Percentiles rank a stretch among this genome's conserved stretches.
These are phyloP conservation scores for Blyttiomyces sp. DNA, from an alignment of 371 early-diverging fungal genomes.

Conservation along the genomic window DNA sequence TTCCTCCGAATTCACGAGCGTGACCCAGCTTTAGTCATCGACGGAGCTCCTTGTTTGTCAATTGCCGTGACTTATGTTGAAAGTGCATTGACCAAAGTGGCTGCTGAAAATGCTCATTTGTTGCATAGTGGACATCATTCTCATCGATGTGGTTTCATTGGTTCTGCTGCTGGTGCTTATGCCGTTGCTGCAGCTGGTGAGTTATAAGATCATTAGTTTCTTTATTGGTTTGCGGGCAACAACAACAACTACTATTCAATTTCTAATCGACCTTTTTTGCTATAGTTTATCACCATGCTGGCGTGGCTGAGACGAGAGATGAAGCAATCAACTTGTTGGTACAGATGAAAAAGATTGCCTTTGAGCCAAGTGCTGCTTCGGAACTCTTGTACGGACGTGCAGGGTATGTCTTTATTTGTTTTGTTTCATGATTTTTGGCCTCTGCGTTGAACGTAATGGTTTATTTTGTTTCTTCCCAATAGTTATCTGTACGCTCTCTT, in stretches of 20 bases:
- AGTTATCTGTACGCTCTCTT: slow-evolving; percentile 14
- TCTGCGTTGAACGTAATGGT: no score
- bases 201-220: not conserved
- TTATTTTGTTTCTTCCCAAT: no score
- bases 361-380: not conserved
- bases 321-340: not conserved
- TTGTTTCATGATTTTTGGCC: no score
- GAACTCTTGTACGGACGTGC: slow-evolving; percentile 10
- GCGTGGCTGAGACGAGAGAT: not conserved
- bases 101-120: not conserved
- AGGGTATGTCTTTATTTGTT: no score
- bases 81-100: not conserved
- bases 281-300: slow-evolving; percentile 8
- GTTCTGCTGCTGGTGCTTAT: slow-evolving; percentile 8
- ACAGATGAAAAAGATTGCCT: not conserved
- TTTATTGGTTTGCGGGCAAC: no score
- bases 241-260: no score
- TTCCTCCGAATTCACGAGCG: slow-evolving; percentile 5
- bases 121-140: not conserved
- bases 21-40: slow-evolving; percentile 5
- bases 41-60: not conserved
- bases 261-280: no score
- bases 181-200: slow-evolving; percentile 13
- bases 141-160: slow-evolving; percentile 6
- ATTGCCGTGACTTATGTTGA: slow-evolving; percentile 11